Evolutionary conservation across 805 yeast genomes (phyloP).

Genomic region (Clavispora fructus): DNA sequence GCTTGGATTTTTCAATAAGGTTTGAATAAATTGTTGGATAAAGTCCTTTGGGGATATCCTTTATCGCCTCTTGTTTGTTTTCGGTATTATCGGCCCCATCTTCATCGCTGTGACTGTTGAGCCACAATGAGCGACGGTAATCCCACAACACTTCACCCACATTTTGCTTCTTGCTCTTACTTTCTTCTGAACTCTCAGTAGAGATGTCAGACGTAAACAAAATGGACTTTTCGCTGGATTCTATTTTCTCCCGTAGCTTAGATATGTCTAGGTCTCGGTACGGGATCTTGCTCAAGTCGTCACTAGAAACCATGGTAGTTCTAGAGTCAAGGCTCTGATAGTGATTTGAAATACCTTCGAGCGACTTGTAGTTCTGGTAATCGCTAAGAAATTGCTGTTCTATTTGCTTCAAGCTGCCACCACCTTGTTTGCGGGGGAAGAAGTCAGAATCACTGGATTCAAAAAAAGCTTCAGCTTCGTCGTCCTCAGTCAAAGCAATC

Average conservation of each 20-base stretch:
- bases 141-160: constrained; percentile 67
- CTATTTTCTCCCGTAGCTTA: constrained; percentile 1
- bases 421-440: constrained; percentile 5
- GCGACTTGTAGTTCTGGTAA: constrained; percentile 25
- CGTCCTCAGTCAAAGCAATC: constrained; percentile 45
- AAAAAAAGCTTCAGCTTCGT: constrained; percentile 47
- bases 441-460: constrained; percentile 33
- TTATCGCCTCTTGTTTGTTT: constrained; percentile 7
- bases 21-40: constrained; percentile 61
- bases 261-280: background rate
- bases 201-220: background rate
- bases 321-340: background rate
- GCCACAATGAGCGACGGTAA: constrained; percentile 65
- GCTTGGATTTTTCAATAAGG: constrained; percentile 64
- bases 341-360: constrained; percentile 15
- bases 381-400: constrained; percentile 31
- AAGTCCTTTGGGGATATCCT: constrained; percentile 42
- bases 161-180: constrained; percentile 6
- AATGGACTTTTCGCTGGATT: background rate
- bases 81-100: background rate
- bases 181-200: background rate
- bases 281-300: background rate
- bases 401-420: constrained; percentile 3
- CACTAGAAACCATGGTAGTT: background rate
- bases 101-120: constrained; percentile 12